A percentile compares a stretch with the other conserved stretches of the same genome.
Evolutionary conservation across 768 basidiomycete genomes (phyloP).

Genomic region (Kondoa subrosea): DNA sequence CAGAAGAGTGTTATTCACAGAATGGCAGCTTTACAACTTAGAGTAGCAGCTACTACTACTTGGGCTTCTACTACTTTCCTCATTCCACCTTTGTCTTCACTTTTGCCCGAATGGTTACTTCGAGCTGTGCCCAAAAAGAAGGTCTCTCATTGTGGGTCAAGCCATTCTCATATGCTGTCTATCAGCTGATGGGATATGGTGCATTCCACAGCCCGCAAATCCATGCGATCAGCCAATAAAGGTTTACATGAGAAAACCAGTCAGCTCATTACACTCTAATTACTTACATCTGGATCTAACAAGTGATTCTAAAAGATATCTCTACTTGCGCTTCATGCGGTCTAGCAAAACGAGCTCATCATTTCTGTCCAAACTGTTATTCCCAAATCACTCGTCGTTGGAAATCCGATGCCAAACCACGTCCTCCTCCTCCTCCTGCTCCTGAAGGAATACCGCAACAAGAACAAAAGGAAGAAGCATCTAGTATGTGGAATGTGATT

Average conservation of each 20-base stretch:
- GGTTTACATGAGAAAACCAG: slow-evolving; percentile 16
- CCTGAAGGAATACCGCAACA: background rate
- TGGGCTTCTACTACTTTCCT: background rate
- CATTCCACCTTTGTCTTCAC: background rate
- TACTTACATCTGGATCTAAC: background rate
- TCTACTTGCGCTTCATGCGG: slow-evolving; percentile 17
- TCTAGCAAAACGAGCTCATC: slow-evolving; percentile 15
- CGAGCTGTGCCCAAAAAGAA: slow-evolving; percentile 20
- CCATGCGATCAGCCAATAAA: slow-evolving; percentile 18
- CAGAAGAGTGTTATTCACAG: no score
- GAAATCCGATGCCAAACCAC: background rate
- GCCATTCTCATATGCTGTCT: background rate
- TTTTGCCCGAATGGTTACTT: slow-evolving; percentile 8
- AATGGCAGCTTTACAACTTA: background rate
- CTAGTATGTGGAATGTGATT: background rate
- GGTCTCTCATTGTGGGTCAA: slow-evolving; percentile 11
- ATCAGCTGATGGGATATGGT: background rate
- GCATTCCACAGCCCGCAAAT: slow-evolving; percentile 10
- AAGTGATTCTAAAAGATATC: slow-evolving; percentile 12
- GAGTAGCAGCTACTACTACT: background rate
- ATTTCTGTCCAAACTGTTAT: slow-evolving; percentile 18
- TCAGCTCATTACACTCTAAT: background rate
- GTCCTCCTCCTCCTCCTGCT: background rate
- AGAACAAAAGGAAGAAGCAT: background rate
- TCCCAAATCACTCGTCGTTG: slow-evolving; percentile 13